Percentiles rank a stretch among this genome's conserved stretches.
phyloP scores from a whole-genome alignment of 805 yeast genomes.

The Myxozyma lipomycoides region DNA sequence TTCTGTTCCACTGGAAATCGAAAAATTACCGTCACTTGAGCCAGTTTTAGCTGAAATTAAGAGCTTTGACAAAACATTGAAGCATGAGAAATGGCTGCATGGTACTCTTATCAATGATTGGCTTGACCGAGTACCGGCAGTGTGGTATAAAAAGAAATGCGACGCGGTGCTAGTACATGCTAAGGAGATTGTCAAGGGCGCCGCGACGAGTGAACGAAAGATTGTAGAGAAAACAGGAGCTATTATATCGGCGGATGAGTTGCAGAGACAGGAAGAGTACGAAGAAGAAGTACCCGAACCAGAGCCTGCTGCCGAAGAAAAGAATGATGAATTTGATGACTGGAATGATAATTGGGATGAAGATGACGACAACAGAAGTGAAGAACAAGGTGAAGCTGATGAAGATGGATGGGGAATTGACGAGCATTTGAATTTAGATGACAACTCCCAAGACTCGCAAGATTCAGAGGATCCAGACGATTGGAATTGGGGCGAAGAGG shows the following conservation, averaged over 20 bases:
- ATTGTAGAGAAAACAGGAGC: slow-evolving; percentile 23
- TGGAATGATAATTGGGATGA: slow-evolving; percentile 27
- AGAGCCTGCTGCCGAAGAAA: background rate
- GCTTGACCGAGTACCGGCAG: slow-evolving; percentile 20
- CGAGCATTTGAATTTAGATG: slow-evolving; percentile 20
- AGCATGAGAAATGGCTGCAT: slow-evolving; percentile 9
- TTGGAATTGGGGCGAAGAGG: slow-evolving; percentile 29
- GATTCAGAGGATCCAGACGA: slow-evolving; percentile 15
- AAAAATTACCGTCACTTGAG: slow-evolving; percentile 11
- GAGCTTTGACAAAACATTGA: slow-evolving; percentile 14
- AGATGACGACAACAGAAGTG: slow-evolving; percentile 5
- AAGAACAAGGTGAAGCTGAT: background rate
- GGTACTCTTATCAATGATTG: slow-evolving; percentile 18
- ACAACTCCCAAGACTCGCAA: background rate
- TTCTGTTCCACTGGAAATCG: slow-evolving; percentile 13
- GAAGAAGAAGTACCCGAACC: background rate
- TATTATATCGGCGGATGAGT: slow-evolving; percentile 9
- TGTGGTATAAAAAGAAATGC: slow-evolving; percentile 25
- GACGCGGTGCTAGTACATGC: slow-evolving; percentile 13
- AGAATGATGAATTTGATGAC: slow-evolving; percentile 18
- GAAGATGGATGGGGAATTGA: slow-evolving; percentile 27
- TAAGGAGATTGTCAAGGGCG: slow-evolving; percentile 11
- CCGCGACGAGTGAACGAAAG: slow-evolving; percentile 13
- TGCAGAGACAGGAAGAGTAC: slow-evolving; percentile 1
- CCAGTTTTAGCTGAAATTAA: slow-evolving; percentile 1